Conservation (phyloP, 768 basidiomycete species). For the Daedaleopsis sinensis region DNA sequence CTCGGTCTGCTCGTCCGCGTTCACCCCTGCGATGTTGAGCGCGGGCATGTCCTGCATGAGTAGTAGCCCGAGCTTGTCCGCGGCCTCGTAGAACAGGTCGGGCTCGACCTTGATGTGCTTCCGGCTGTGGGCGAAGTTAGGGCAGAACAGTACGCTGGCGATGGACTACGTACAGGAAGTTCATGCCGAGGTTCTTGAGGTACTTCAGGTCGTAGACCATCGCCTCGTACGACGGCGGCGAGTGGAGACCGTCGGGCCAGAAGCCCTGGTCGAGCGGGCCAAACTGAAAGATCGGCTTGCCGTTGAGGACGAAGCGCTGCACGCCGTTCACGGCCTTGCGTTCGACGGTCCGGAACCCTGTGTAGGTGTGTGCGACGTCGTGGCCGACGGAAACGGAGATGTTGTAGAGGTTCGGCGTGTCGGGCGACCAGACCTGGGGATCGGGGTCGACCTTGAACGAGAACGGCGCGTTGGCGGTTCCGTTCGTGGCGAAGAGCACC, state of each 20-base stretch:
- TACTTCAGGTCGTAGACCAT: neutral
- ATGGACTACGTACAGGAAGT: neutral
- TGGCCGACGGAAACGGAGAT: neutral
- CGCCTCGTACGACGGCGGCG: neutral
- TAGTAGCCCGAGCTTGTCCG: neutral
- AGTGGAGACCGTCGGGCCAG: neutral
- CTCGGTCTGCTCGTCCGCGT: neutral
- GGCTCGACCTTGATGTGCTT: neutral
- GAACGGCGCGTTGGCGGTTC: neutral
- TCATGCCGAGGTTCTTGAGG: neutral
- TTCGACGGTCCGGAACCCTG: neutral
- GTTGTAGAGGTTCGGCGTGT: neutral
- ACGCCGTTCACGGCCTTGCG: neutral
- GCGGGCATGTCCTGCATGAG: neutral
- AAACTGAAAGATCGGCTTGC: neutral
- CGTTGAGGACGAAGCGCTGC: neutral
- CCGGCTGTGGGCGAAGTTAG: neutral
- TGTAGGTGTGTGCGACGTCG: neutral
- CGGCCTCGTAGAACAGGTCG: neutral
- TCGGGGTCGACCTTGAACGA: neutral
- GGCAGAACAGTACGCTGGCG: too few species aligned
- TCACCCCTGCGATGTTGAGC: neutral
- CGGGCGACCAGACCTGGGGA: neutral
- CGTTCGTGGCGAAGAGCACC: neutral
- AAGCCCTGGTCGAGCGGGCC: neutral